phyloP scores from a whole-genome alignment of 2,329 filamentous ascomycete genomes.

The Calonectria pteridis region DNA sequence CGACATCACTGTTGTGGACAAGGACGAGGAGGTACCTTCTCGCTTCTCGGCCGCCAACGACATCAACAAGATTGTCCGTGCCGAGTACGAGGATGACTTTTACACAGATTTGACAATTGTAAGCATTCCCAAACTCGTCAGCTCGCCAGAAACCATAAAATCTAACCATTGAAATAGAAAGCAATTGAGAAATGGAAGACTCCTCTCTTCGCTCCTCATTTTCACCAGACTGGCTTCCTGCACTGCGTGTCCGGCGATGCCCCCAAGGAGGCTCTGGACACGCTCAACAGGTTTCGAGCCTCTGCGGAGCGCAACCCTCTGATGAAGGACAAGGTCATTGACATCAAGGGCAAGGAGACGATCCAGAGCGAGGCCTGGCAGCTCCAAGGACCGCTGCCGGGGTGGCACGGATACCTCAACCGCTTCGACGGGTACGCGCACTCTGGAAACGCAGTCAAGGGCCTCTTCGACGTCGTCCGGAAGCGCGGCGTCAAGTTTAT shows the following conservation, averaged over 20 bases:
- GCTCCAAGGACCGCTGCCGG: constrained; percentile 58
- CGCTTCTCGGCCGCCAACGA: constrained; percentile 67
- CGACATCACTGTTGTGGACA: constrained; percentile 62
- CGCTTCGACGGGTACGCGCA: constrained; percentile 69
- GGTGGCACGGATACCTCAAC: constrained; percentile 71
- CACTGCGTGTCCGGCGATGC: constrained; percentile 63
- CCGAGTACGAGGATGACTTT: constrained; percentile 69
- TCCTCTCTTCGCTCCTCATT: constrained; percentile 66
- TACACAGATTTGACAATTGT: constrained; percentile 68
- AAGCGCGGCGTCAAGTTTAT: constrained; percentile 36
- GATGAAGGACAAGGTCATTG: constrained; percentile 55
- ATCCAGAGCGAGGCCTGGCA: constrained; percentile 61
- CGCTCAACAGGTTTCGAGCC: constrained; percentile 57
- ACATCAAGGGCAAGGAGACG: constrained; percentile 52
- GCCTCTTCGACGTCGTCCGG: constrained; percentile 58
- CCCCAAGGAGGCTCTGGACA: constrained; percentile 60
- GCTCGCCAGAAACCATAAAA: background rate
- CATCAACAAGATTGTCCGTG: constrained; percentile 72
- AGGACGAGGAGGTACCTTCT: constrained; percentile 55
- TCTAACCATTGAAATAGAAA: constrained; percentile 42
- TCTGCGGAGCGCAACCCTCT: constrained; percentile 55
- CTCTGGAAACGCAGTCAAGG: constrained; percentile 63
- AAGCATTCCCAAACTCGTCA: constrained; percentile 27
- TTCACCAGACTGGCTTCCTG: constrained; percentile 56
- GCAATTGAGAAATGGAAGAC: constrained; percentile 65